These are phyloP conservation scores for Seiridium unicorne DNA, from an alignment of 2,329 filamentous ascomycete genomes.

Conservation along the genomic window DNA sequence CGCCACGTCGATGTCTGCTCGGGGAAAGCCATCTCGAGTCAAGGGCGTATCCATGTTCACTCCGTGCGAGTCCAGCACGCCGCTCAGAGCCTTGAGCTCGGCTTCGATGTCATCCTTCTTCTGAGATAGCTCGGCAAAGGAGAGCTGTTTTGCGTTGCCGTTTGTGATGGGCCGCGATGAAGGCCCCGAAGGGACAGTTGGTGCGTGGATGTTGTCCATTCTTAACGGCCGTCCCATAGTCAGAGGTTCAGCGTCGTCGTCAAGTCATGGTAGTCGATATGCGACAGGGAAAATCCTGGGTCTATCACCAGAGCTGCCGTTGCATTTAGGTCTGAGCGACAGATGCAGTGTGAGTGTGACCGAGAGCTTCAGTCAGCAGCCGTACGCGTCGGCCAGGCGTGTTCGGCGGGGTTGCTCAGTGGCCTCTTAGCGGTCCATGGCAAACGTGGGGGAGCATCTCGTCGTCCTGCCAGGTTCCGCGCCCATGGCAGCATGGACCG, in stretches of 20 bases:
- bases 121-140: conserved; percentile 75
- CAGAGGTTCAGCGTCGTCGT: conserved; percentile 10
- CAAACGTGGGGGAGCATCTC: neutral
- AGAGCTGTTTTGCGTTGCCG: conserved; percentile 62
- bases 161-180: conserved; percentile 60
- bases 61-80: conserved; percentile 87
- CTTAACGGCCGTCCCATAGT: conserved; percentile 33
- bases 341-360: neutral
- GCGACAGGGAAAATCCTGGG: neutral
- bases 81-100: conserved; percentile 80
- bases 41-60: conserved; percentile 90
- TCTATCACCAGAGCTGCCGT: no score
- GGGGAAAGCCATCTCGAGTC: conserved; percentile 84
- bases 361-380: neutral
- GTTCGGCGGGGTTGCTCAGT: neutral
- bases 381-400: neutral
- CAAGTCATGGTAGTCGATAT: conserved; percentile 17
- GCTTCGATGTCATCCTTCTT: conserved; percentile 84
- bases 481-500: no score
- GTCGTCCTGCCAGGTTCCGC: no score
- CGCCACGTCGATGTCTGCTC: conserved; percentile 90
- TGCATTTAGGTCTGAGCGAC: neutral
- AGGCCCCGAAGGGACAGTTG: conserved; percentile 70
- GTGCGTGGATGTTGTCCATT: conserved; percentile 59
- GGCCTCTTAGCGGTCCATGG: neutral